These are phyloP conservation scores for Stemphylium vesicarium DNA, from an alignment of 2,329 filamentous ascomycete species.

Conservation along the genomic window DNA sequence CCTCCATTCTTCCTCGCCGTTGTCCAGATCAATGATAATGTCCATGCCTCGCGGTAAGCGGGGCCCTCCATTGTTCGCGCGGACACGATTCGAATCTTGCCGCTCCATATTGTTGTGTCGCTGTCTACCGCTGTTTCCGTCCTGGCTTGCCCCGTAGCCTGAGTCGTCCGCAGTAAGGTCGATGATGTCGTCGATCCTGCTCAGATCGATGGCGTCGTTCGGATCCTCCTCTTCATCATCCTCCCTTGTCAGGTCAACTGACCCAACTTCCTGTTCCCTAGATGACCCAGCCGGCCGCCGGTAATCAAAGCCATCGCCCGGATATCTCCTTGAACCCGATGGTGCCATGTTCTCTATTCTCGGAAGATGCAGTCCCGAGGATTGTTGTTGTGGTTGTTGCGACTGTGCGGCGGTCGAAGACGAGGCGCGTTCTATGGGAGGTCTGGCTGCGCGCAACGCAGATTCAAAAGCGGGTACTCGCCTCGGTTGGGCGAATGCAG, in stretches of 20 bases:
- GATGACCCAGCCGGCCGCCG: constrained; percentile 57
- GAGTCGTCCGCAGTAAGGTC: constrained; percentile 44
- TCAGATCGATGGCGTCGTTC: constrained; percentile 15
- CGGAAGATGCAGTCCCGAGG: constrained; percentile 28
- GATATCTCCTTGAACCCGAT: constrained; percentile 45
- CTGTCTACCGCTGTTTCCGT: constrained; percentile 2
- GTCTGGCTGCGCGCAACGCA: constrained; percentile 4
- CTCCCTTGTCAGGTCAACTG: constrained; percentile 51
- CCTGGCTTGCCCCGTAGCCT: constrained; percentile 22
- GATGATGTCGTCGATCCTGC: constrained; percentile 26
- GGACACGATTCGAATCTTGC: constrained; percentile 4
- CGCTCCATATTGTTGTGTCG: not conserved
- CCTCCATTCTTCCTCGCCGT: constrained; percentile 30
- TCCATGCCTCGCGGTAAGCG: constrained; percentile 52
- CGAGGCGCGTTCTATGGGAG: constrained; percentile 3
- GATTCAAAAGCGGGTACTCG: constrained; percentile 4
- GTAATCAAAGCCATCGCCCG: constrained; percentile 63
- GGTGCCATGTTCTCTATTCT: constrained; percentile 36
- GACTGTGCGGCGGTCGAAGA: constrained; percentile 4
- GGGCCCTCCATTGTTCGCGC: constrained; percentile 33
- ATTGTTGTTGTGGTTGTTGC: not conserved
- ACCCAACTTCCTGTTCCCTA: constrained; percentile 5
- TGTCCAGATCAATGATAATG: constrained; percentile 53
- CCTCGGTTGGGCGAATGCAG: not conserved
- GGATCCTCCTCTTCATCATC: constrained; percentile 12